Conservation (phyloP, 495 filamentous ascomycete genomes). For the Penicillium psychrofluorescens region DNA sequence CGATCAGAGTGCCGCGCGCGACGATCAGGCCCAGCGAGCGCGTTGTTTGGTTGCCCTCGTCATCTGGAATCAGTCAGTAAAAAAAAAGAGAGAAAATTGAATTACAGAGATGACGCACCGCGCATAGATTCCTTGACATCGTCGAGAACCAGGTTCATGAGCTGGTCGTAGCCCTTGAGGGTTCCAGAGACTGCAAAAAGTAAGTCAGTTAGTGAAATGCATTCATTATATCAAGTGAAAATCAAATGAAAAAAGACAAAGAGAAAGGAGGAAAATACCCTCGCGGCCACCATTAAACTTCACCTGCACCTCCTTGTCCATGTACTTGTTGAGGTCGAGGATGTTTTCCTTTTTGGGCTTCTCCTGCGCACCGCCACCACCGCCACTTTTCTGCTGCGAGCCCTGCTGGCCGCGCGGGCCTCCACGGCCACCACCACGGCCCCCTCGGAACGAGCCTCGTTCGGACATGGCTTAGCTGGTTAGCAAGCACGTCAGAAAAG, state of each 20-base stretch:
- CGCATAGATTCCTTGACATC: constrained; percentile 84
- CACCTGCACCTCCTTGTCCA: constrained; percentile 89
- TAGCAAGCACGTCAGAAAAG: neutral
- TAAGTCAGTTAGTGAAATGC: constrained; percentile 1
- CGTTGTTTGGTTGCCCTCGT: constrained; percentile 80
- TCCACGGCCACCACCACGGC: constrained; percentile 39
- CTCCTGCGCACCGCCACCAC: constrained; percentile 47
- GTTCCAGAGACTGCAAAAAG: constrained; percentile 63
- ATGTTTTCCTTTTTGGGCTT: constrained; percentile 98
- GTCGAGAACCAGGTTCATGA: constrained; percentile 97
- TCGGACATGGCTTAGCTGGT: constrained; percentile 52
- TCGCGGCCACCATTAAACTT: constrained; percentile 96
- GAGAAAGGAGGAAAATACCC: constrained; percentile 50
- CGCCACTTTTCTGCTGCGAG: constrained; percentile 36
- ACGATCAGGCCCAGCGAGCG: constrained; percentile 85
- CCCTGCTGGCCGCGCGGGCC: constrained; percentile 11
- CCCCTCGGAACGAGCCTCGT: constrained; percentile 57
- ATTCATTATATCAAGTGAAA: neutral
- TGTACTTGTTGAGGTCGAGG: constrained; percentile 87
- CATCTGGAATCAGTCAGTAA: constrained; percentile 47
- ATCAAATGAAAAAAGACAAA: neutral
- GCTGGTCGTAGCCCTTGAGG: constrained; percentile 89
- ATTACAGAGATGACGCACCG: constrained; percentile 44
- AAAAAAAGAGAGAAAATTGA: neutral
- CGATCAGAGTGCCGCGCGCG: constrained; percentile 84